Evolutionary conservation across 202 grass and related monocot genomes (phyloP).

Genomic region (Schoenoplectus triqueter): DNA sequence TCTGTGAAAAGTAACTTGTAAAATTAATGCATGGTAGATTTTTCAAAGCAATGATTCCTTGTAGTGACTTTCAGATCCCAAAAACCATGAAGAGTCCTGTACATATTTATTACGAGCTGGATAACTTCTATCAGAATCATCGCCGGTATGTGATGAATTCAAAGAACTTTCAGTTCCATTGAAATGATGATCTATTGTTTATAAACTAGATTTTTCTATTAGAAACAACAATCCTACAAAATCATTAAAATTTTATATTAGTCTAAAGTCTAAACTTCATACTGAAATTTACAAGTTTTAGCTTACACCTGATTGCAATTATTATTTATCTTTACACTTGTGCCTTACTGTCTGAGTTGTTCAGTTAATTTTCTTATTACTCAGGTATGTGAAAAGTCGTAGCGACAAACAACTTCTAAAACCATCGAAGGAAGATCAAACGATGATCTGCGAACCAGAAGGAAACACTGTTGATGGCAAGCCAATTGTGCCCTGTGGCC

Average conservation of each 20-base stretch:
- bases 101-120: conserved; percentile 79
- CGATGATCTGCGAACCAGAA: conserved; percentile 65
- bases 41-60: conserved; percentile 1
- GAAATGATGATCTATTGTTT: background rate
- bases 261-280: background rate
- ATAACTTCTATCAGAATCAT: conserved; percentile 91
- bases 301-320: background rate
- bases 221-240: background rate
- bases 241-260: background rate
- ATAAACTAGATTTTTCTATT: background rate
- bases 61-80: conserved; percentile 56
- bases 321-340: background rate
- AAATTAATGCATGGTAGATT: background rate
- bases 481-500: conserved; percentile 83
- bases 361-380: conserved; percentile 13
- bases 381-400: conserved; percentile 82
- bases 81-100: conserved; percentile 79
- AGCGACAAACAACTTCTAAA: conserved; percentile 72
- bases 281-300: background rate
- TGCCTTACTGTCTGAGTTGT: background rate
- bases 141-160: conserved; percentile 52
- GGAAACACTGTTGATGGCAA: conserved; percentile 44
- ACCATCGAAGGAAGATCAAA: conserved; percentile 46
- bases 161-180: background rate
- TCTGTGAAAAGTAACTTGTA: conserved; percentile 17